These are phyloP conservation scores for Delonix regia DNA, from an alignment of 306 rosid species.

Conservation along the genomic window DNA sequence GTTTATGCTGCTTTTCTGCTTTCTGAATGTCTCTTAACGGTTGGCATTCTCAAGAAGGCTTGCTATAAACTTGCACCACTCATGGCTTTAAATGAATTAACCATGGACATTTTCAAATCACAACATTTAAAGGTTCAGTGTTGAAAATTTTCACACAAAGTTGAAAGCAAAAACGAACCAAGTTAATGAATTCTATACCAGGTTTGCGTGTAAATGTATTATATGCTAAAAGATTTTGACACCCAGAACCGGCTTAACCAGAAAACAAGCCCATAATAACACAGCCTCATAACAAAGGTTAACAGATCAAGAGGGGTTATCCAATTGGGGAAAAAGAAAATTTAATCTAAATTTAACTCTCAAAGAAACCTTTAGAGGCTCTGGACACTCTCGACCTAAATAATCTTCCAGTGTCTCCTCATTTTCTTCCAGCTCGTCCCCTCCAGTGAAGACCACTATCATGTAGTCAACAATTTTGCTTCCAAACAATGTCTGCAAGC, in stretches of 20 bases:
- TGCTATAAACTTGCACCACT: neutral
- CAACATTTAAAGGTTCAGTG: neutral
- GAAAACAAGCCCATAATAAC: neutral
- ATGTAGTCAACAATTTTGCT: too few species aligned
- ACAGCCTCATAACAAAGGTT: neutral
- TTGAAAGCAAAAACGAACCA: neutral
- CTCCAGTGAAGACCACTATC: too few species aligned
- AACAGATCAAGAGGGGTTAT: neutral
- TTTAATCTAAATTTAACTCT: slow-evolving; percentile 7
- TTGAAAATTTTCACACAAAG: neutral
- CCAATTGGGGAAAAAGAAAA: neutral
- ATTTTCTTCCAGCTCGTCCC: too few species aligned
- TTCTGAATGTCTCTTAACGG: neutral
- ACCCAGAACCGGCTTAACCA: neutral
- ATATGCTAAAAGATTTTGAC: neutral
- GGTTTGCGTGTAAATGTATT: neutral
- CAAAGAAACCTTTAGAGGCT: slow-evolving; percentile 62
- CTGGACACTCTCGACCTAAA: too few species aligned
- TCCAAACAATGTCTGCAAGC: too few species aligned
- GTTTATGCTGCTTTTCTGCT: neutral
- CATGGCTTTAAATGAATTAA: neutral
- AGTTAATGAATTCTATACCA: neutral
- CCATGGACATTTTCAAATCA: too few species aligned
- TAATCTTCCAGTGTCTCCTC: too few species aligned
- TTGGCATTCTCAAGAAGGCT: neutral